Base-by-base conservation (phyloP, 208 protist genomes). In the Acanthamoeba lenticulata region DNA sequence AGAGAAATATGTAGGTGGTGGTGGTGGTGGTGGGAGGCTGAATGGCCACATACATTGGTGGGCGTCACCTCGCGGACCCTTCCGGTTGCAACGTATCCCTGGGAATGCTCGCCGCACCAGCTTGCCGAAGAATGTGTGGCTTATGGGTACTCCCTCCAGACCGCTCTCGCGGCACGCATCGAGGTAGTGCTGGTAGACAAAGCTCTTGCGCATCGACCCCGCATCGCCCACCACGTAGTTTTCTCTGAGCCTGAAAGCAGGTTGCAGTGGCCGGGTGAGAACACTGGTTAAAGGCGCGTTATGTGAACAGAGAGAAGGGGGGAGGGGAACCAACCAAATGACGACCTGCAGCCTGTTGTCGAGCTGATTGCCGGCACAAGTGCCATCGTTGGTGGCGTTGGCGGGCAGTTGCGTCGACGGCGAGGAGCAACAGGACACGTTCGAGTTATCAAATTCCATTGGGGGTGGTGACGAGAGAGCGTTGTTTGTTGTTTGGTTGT, bases 141-240 rank as follows among this genome's bases (percentile, higher is more conserved):
- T 32, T 15, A 81, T 81, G 69, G 69, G 69, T 1, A 34, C 40
- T 11, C 69, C 69, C 19, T 47, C 40, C 38, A 81, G 11, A 11
- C 69, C 69, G 69, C 38, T 81, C 17, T 81, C 69, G 36, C 69
- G 29, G 27, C 69, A 81, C 15, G 69, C 69, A 17, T 81, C 69
- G 17, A 81, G 69, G 69, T 81, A 81, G 69, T 81, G 69, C 38
- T 81, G 69, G 40, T 81, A 81, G 29, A 81, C 69, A 9, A 81
- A 81, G 40, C 69, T 81, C 38, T 81, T 81, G 9, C 69, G 11
- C 38, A 81, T 24, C 6, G 69, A 40, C 17, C 69, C 69, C 6
- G 32, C 21, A 0, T 81, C 69, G 13, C 69, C 69, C 0, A 81
- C 21, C 17, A 27, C 34, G 32, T 81, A 81, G 69, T 81, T 34